These are phyloP conservation scores for Heterobasidion occidentale DNA, from an alignment of 1,284 basidiomycete species.

Conservation along the genomic window DNA sequence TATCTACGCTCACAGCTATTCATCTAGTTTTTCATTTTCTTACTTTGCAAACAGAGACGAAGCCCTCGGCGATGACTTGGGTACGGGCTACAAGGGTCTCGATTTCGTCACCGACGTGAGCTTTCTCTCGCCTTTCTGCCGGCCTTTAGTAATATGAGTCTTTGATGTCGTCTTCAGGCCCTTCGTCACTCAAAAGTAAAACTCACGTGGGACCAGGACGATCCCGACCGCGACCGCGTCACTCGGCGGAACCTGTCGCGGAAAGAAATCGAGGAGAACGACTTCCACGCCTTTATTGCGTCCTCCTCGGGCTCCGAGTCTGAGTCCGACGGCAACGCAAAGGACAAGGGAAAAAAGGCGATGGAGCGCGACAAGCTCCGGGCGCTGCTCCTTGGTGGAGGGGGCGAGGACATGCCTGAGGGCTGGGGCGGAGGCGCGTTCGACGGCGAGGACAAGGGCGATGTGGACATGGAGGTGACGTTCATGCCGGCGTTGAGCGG, in stretches of 20 bases:
- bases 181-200: conserved; percentile 98
- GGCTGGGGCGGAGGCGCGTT: conserved; percentile 57
- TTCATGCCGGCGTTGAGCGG: conserved; percentile 76
- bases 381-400: conserved; percentile 60
- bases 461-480: conserved; percentile 87
- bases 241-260: conserved; percentile 74
- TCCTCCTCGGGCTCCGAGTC: conserved; percentile 53
- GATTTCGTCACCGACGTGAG: conserved; percentile 93
- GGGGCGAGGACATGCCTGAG: conserved; percentile 60
- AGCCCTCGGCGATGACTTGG: conserved; percentile 55
- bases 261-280: conserved; percentile 83
- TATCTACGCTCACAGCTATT: conserved; percentile 21
- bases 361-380: conserved; percentile 59
- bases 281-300: conserved; percentile 82
- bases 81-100: conserved; percentile 68
- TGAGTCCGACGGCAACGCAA: conserved; percentile 27
- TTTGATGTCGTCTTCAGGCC: conserved; percentile 45
- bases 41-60: conserved; percentile 61
- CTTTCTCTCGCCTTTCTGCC: conserved; percentile 7
- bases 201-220: conserved; percentile 98
- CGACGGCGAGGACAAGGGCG: conserved; percentile 28
- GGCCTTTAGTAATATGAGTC: not conserved
- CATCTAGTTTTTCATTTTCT: conserved; percentile 3
- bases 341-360: conserved; percentile 29
- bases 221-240: conserved; percentile 79